Evolutionary conservation across 257 asterid species (phyloP).

Genomic region (Paulownia fortunei): DNA sequence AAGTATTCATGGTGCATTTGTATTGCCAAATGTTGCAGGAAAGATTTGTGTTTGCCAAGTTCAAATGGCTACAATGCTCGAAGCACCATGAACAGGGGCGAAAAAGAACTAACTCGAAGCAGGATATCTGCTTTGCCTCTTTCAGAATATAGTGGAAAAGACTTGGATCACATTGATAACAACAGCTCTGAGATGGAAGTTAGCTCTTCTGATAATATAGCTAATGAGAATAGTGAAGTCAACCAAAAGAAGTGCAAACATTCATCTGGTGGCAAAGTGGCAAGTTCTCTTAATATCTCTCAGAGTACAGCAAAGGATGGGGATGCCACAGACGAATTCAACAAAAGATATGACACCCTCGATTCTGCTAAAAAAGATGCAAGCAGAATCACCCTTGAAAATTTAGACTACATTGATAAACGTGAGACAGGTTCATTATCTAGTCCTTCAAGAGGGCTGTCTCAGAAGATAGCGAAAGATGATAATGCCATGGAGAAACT

Average conservation of each 20-base stretch:
- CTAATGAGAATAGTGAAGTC: constrained; percentile 2
- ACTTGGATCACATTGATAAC: constrained; percentile 32
- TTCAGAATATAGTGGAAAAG: constrained; percentile 12
- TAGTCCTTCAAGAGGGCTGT: constrained; percentile 28
- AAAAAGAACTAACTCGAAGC: constrained; percentile 22
- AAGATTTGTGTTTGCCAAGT: constrained; percentile 33
- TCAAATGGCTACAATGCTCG: constrained; percentile 17
- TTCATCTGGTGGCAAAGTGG: constrained; percentile 26
- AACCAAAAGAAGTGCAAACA: constrained; percentile 15
- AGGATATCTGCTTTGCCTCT: constrained; percentile 5
- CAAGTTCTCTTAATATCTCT: neutral
- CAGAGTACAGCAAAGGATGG: neutral
- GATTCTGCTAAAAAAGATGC: neutral
- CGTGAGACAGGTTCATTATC: constrained; percentile 18
- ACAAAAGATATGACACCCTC: neutral
- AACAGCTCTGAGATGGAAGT: constrained; percentile 17
- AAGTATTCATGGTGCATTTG: neutral
- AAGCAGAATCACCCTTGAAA: neutral
- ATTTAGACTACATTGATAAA: constrained; percentile 18
- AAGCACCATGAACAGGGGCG: constrained; percentile 16
- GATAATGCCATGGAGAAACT: neutral
- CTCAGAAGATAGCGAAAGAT: constrained; percentile 1
- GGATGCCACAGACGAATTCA: neutral
- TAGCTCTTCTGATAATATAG: constrained; percentile 12
- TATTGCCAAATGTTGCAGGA: constrained; percentile 48